Conservation (phyloP, 2,329 filamentous ascomycete species). For the Colletotrichum sp. region DNA sequence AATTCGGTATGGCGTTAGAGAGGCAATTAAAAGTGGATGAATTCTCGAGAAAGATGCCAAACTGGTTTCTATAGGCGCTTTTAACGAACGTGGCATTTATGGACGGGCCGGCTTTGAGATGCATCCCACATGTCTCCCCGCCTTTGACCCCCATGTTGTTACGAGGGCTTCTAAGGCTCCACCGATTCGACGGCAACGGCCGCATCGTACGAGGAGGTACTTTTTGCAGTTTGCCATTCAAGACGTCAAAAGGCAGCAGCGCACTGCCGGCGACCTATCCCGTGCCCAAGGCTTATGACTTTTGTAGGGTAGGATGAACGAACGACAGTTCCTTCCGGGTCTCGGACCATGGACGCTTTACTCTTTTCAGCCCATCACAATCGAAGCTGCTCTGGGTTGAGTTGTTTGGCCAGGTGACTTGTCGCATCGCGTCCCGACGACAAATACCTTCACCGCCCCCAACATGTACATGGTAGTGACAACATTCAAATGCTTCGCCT, state of each 20-base stretch:
- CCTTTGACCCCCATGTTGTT: neutral
- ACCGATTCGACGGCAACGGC: neutral
- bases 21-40: neutral
- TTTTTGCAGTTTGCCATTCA: neutral
- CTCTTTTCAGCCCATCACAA: neutral
- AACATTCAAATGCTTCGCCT: neutral
- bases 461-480: neutral
- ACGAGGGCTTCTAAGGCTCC: neutral
- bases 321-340: neutral
- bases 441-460: neutral
- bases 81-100: neutral
- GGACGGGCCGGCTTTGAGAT: neutral
- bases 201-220: neutral
- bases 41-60: neutral
- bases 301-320: neutral
- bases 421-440: neutral
- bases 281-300: neutral
- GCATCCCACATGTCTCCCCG: neutral
- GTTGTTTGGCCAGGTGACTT: neutral
- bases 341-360: neutral
- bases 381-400: neutral
- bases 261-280: neutral
- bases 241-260: neutral
- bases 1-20: neutral
- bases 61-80: neutral